Evolutionary conservation across 139 green algal genomes (phyloP).

Genomic region (Auxenochlorella pyrenoidosa): DNA sequence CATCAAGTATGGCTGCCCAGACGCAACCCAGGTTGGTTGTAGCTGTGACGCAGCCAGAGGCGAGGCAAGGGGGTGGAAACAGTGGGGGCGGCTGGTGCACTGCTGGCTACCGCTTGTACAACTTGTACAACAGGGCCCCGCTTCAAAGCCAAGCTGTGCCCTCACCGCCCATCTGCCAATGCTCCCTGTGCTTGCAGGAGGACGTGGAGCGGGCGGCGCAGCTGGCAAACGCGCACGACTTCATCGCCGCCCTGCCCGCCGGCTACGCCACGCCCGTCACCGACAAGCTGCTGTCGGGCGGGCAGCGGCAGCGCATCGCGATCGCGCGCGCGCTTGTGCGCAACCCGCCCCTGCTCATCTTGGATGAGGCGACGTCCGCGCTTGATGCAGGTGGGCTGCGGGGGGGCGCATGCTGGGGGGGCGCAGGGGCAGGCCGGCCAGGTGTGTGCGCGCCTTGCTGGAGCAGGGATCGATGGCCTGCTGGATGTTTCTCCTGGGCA

Average conservation of each 20-base stretch:
- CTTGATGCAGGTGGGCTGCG: slow-evolving; percentile 12
- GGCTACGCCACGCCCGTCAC: slow-evolving; percentile 79
- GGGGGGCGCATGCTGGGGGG: background rate
- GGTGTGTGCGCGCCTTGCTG: too few species aligned
- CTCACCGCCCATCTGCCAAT: too few species aligned
- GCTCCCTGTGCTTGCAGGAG: background rate
- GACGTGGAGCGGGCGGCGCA: slow-evolving; percentile 74
- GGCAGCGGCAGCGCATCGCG: slow-evolving; percentile 87
- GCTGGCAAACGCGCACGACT: slow-evolving; percentile 78
- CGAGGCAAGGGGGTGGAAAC: background rate
- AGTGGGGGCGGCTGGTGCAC: too few species aligned
- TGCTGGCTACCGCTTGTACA: too few species aligned
- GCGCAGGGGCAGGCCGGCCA: too few species aligned
- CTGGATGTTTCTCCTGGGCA: too few species aligned
- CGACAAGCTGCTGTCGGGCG: slow-evolving; percentile 71
- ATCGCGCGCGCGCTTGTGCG: slow-evolving; percentile 73
- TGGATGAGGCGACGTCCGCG: slow-evolving; percentile 62
- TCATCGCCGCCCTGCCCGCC: slow-evolving; percentile 76
- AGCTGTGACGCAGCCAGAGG: background rate
- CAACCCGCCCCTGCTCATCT: slow-evolving; percentile 60
- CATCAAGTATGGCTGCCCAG: slow-evolving; percentile 75
- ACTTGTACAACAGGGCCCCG: too few species aligned
- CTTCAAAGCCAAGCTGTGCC: too few species aligned
- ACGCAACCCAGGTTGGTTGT: slow-evolving; percentile 18
- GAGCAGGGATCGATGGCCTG: too few species aligned